Evolutionary conservation across 1,139 yeast genomes (phyloP), one percentile per base, ranked within the genome.

Genomic region (Candida frijolesensis): DNA sequence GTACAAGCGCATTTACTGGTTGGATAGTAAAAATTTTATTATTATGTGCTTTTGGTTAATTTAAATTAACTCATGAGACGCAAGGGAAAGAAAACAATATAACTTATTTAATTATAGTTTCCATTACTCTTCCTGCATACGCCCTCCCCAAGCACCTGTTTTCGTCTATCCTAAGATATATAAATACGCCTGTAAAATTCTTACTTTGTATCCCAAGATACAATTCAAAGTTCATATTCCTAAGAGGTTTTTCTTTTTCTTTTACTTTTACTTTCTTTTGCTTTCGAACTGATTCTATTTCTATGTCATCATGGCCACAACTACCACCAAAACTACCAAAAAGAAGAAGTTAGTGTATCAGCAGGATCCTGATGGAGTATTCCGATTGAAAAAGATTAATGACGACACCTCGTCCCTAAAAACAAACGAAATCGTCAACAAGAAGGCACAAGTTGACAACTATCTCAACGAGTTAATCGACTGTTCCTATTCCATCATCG

Each of bases 361-460:
- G 51, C 76, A 72, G 54, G 77, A 70, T 52, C 68, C 74, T 9
- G 79, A 74, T 55, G 79, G 79, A 2, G 76, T 73, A 6, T 74
- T 71, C 52, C 61, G 78, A n/a, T 60, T 73, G 50, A 72, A 71
- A 51, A 70, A 67, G 52, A 62, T 65, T 3, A 38, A 38, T 14
- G 63, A 58, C 55, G 49, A 61, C 57, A 40, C 54, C 54, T 48
- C 54, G 55, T 48, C 50, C 30, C 48, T 48, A 11, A 32, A 27
- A 11, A 40, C 57, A 9, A 27, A 45, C 7, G 51, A 54, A 9
- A 30, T 38, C 2, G 29, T 52, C 8, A 45, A 48, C 14, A 62
- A 58, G 35, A 61, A 61, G 42, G 38, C 60, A 33, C 58, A 61
- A 6, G 66, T 65, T 9, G 72, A 67, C 51, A 64, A 65, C 53